These are phyloP conservation scores for Rhodomyrtus psidioides DNA, from an alignment of 441 rosid genomes.

Conservation along the genomic window DNA sequence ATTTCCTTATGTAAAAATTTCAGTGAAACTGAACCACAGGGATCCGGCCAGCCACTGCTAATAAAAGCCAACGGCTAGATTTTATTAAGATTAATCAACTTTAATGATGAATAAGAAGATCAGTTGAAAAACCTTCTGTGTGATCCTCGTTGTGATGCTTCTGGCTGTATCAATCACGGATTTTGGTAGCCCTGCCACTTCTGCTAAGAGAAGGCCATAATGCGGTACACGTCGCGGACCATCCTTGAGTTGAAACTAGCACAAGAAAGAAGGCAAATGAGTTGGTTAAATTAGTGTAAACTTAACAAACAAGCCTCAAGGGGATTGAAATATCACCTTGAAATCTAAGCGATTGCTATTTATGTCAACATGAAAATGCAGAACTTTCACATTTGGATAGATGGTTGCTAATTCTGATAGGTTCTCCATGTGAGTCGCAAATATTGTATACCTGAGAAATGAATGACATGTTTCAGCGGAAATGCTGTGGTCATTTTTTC, in stretches of 20 bases:
- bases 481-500: background rate
- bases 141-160: constrained; percentile 60
- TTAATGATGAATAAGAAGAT: background rate
- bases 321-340: constrained; percentile 41
- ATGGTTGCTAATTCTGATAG: constrained; percentile 80
- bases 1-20: background rate
- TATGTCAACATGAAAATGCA: constrained; percentile 73
- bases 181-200: constrained; percentile 86
- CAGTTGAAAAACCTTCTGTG: constrained; percentile 35
- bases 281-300: background rate
- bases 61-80: background rate
- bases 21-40: background rate
- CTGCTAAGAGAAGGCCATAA: constrained; percentile 82
- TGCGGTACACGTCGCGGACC: constrained; percentile 74
- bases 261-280: background rate
- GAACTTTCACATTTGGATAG: constrained; percentile 83
- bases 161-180: constrained; percentile 78
- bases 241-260: constrained; percentile 78
- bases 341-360: constrained; percentile 77
- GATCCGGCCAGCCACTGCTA: background rate
- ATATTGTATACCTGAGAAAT: constrained; percentile 72
- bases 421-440: constrained; percentile 93
- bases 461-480: background rate
- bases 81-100: background rate
- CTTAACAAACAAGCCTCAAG: background rate